Conservation (phyloP, 2,329 filamentous ascomycete species). For the Hypoxylon sp. region DNA sequence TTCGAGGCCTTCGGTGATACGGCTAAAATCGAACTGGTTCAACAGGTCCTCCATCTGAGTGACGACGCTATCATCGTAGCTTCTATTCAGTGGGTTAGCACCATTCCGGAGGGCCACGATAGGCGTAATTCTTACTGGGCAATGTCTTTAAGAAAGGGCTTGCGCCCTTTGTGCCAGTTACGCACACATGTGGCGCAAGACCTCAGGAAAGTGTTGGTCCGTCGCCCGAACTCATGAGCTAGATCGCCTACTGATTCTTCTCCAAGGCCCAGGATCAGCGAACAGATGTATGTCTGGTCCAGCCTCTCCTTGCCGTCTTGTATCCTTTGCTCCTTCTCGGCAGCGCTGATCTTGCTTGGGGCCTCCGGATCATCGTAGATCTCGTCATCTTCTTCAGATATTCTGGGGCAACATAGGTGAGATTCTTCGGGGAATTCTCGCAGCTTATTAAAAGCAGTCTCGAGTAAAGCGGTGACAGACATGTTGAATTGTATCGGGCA, state of each 20-base stretch:
- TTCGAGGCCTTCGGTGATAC: conserved; percentile 73
- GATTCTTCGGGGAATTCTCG: conserved; percentile 37
- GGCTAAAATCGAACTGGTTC: conserved; percentile 71
- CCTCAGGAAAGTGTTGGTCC: conserved; percentile 71
- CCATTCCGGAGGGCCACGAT: background rate
- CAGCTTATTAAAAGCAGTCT: conserved; percentile 49
- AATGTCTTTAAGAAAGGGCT: conserved; percentile 72
- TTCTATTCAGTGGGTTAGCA: conserved; percentile 40
- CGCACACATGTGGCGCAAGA: conserved; percentile 79
- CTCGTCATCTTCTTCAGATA: conserved; percentile 72
- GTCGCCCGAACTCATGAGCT: conserved; percentile 70
- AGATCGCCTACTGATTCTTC: conserved; percentile 72
- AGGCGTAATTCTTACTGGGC: conserved; percentile 64
- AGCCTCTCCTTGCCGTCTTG: conserved; percentile 69
- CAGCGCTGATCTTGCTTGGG: conserved; percentile 63
- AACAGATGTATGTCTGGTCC: conserved; percentile 75
- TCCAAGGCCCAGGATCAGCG: conserved; percentile 77
- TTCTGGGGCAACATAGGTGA: conserved; percentile 78
- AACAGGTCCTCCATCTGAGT: conserved; percentile 69
- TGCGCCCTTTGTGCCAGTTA: conserved; percentile 80
- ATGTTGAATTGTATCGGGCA: conserved; percentile 48
- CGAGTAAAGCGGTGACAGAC: conserved; percentile 49
- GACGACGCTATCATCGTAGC: conserved; percentile 66
- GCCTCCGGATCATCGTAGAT: conserved; percentile 72
- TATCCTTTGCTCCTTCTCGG: conserved; percentile 68